Evolutionary conservation across 2,329 filamentous ascomycete genomes (phyloP), one percentile per base, ranked within the genome.

Genomic region (Stachybotrys elegans): DNA sequence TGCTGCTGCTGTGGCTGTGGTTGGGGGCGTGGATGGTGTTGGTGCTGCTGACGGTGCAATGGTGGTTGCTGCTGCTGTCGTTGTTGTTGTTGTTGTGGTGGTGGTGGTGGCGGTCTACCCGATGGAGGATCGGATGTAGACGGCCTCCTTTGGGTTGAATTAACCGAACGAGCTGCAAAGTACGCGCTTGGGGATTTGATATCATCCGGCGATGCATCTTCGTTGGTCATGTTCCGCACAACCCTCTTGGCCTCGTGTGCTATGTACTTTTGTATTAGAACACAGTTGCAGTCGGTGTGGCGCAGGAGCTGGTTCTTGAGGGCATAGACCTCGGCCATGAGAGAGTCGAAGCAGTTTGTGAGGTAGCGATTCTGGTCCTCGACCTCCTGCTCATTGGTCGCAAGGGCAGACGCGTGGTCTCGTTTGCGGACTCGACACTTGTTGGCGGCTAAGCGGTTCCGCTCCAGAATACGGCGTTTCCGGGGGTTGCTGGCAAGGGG

Each of bases 371-470:
- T 54, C 19, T 56, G 51, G 29, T 61, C 59, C 45, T 61, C 57
- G 50, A 59, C 52, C 23, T 51, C 50, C 34, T 58, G 55, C 40
- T 60, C 58, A 19, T 50, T 48, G 12, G 51, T 49, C 20, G 55
- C 57, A 29, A 62, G 57, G 14, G 57, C 57, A 3, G 55, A 59
- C 21, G 57, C 56, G 43, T 62, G 55, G 40, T 58, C 57, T 16
- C 59, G 53, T 46, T 61, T 62, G 6, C 59, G 48, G 9, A 53
- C 43, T n/a, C 59, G 59, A 40, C 58, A 62, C 40, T 60, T 61
- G 11, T 57, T 62, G 17, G 59, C 59, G 8, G 59, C 59, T 19
- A 60, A 52, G 41, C 59, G 52, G 42, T 62, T 62, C 9, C 59
- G 59, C 45, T 62, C 59, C 19, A 62, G 50, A 23, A 58, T 56